Conservation (phyloP, 176 grass and related monocot species). For the Musa schizocarpa region DNA sequence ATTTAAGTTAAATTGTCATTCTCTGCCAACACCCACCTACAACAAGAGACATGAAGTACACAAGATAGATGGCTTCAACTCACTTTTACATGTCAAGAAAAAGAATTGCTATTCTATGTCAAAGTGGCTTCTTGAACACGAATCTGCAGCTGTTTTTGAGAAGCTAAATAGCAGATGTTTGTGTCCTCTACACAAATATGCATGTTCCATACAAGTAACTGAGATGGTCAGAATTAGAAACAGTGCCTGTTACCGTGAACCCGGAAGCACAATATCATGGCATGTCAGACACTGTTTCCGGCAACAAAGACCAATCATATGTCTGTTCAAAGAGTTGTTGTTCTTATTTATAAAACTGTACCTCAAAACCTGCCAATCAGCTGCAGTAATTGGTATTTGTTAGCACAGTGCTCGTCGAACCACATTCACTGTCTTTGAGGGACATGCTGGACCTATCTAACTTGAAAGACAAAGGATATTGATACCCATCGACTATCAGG, state of each 20-base stretch:
- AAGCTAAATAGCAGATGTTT: background rate
- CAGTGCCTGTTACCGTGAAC: constrained; percentile 1
- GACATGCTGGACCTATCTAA: constrained; percentile 60
- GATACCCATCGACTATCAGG: constrained; percentile 28
- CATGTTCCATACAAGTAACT: background rate
- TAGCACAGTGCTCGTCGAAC: constrained; percentile 67
- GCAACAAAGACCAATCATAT: background rate
- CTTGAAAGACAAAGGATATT: constrained; percentile 52
- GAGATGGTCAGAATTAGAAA: background rate
- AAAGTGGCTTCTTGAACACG: background rate
- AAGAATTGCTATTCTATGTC: background rate
- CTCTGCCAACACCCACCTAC: background rate
- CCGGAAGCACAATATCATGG: background rate
- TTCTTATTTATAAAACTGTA: background rate
- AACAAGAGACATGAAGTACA: background rate
- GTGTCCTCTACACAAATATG: background rate
- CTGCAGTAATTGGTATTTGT: constrained; percentile 48
- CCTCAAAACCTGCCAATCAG: constrained; percentile 54
- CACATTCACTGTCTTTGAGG: constrained; percentile 76
- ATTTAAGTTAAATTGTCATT: background rate
- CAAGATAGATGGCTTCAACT: background rate
- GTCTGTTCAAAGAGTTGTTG: background rate
- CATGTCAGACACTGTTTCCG: background rate
- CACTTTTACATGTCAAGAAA: constrained; percentile 3
- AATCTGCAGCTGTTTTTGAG: background rate